Percentiles rank a stretch among this genome's conserved stretches.
phyloP scores from a whole-genome alignment of 768 basidiomycete genomes.

The Boletus bicolor region DNA sequence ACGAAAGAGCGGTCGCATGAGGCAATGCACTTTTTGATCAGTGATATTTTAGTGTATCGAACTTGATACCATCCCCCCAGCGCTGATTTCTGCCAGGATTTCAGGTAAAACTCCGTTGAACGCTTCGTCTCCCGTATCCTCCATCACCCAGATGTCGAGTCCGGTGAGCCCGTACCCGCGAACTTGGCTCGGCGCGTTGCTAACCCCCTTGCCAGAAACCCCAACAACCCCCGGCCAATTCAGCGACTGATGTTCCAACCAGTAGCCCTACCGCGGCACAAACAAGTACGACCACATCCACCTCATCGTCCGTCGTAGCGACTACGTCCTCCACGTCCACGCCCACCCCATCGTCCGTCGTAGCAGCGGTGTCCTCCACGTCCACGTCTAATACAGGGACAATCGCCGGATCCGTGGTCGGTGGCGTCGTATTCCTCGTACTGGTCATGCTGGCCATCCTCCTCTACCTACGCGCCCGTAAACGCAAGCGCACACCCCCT shows the following conservation, averaged over 20 bases:
- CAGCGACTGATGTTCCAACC: background rate
- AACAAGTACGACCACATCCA: background rate
- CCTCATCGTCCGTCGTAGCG: background rate
- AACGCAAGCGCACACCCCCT: constrained; percentile 45
- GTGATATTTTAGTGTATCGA: constrained; percentile 4
- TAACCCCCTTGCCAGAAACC: constrained; percentile 9
- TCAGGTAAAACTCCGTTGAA: background rate
- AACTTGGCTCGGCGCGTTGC: background rate
- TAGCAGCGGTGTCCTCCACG: constrained; percentile 13
- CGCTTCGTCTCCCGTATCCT: background rate
- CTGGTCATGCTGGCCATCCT: constrained; percentile 36
- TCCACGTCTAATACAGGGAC: constrained; percentile 35
- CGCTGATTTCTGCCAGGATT: background rate
- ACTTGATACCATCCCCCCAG: background rate
- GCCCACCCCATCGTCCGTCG: background rate
- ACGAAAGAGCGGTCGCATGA: constrained; percentile 10
- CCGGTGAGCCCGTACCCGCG: background rate
- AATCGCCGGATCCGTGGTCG: constrained; percentile 54
- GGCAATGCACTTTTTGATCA: constrained; percentile 20
- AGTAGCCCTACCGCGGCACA: background rate
- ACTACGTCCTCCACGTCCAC: constrained; percentile 1
- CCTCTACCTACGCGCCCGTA: constrained; percentile 40
- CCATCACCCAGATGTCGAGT: constrained; percentile 7
- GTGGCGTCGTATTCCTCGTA: constrained; percentile 41
- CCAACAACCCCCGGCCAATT: background rate